Evolutionary conservation across 495 filamentous ascomycete genomes (phyloP), one percentile per base, ranked within the genome.

Genomic region (Penicillium parvum): DNA sequence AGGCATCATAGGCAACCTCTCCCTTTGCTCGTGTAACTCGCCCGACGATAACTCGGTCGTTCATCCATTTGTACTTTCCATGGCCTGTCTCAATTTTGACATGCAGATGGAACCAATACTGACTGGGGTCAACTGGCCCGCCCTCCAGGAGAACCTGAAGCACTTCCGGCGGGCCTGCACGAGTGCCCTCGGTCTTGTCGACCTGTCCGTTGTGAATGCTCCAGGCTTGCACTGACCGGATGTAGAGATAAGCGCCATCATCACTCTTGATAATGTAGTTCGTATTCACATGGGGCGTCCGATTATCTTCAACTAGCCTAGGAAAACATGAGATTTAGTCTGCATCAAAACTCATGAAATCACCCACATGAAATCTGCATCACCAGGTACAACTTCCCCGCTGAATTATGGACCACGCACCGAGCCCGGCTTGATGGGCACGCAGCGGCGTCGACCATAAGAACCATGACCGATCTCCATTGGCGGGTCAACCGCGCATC

Each of bases 11-110:
- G 1, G 55, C 54, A 5, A 61, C 60, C 37, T 61, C 60, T 0
- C 57, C 57, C 22, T 55, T 52, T 9, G 54, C 52, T 29, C 60
- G 42, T 2, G 59, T 58, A 10, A 52, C 59, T 9, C 61, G 38
- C 18, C 58, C 61, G 14, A 65, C 43, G 38, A 65, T 60, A 5
- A 65, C 55, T 15, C 58, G 45, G 32, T 65, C 49, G 19, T 63
- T 65, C 58, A 65, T 57, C 61, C 61, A 63, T 9, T 43, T 40
- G 32, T 63, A 65, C 42, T 55, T 53, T n/a, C 63, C 58, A 37
- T 63, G 47, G 1, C 61, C 61, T 0, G 57, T 63, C 34, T 63
- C 61, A 11, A 63, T 43, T 36, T 57, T 60, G 5, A 62, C 41
- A 16, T 63, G 58, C 1, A 65, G 43, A 39, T 65, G 58, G 17